These are phyloP conservation scores for Metschnikowia proteae DNA, from an alignment of 805 yeast species.

Conservation along the genomic window DNA sequence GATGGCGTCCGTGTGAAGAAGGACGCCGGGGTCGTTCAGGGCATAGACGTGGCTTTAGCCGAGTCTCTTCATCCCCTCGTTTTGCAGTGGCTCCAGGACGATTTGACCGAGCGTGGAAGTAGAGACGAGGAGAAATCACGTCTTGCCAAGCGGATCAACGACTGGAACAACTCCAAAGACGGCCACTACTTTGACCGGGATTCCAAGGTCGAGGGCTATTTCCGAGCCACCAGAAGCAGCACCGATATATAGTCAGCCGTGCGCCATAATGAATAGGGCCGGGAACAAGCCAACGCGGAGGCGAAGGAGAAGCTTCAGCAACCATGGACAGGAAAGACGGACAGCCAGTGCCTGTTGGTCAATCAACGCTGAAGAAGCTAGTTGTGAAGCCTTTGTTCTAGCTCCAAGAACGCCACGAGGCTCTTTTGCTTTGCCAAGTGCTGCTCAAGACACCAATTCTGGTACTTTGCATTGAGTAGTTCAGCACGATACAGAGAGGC, in stretches of 20 bases:
- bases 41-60: conserved; percentile 38
- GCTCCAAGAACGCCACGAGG: conserved; percentile 26
- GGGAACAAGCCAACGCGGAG: no score
- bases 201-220: conserved; percentile 45
- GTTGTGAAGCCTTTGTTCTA: conserved; percentile 24
- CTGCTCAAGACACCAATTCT: conserved; percentile 29
- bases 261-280: no score
- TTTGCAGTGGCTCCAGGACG: conserved; percentile 57
- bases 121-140: conserved; percentile 43
- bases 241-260: not conserved
- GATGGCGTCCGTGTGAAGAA: conserved; percentile 22
- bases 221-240: conserved; percentile 45
- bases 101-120: conserved; percentile 51
- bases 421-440: conserved; percentile 22
- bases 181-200: conserved; percentile 41
- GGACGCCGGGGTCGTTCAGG: conserved; percentile 21
- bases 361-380: not conserved
- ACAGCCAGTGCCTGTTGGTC: no score
- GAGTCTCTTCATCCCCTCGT: conserved; percentile 72
- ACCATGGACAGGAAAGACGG: no score
- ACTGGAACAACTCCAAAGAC: conserved; percentile 47
- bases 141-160: conserved; percentile 47
- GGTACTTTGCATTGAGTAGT: conserved; percentile 24
- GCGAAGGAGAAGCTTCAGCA: no score
- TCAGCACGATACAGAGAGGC: conserved; percentile 12